A percentile compares a stretch with the other conserved stretches of the same genome.
These are phyloP conservation scores for Houttuynia cordata DNA, from an alignment of 164 flowering plant genomes.

Conservation along the genomic window DNA sequence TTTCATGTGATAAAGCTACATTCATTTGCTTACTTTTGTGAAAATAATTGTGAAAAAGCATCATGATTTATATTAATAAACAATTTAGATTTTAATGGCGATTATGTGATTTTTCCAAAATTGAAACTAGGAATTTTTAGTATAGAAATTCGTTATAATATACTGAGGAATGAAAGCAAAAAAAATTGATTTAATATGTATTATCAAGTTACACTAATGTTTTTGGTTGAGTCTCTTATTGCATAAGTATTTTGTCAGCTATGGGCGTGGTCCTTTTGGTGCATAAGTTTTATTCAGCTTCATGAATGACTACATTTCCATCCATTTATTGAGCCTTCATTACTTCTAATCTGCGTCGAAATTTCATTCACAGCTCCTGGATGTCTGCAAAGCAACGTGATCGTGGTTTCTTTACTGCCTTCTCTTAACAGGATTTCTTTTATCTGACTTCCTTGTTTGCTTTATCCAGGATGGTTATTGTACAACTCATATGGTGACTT, in stretches of 20 bases:
- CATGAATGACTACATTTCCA: no score
- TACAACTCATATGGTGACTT: conserved; percentile 1
- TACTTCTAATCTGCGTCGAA: no score
- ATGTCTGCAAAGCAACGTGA: not conserved
- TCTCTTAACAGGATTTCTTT: not conserved
- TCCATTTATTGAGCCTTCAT: no score
- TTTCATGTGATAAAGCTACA: not conserved
- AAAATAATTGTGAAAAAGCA: not conserved
- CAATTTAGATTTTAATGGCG: not conserved
- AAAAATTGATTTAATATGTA: no score
- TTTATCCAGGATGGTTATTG: conserved; percentile 7
- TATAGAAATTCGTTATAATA: no score
- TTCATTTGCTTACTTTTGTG: no score
- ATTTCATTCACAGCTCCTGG: no score
- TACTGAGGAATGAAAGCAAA: not conserved
- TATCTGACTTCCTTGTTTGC: not conserved
- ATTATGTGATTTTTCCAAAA: not conserved
- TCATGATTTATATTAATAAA: not conserved
- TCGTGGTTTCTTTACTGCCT: not conserved
- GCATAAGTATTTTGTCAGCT: no score
- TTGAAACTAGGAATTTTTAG: not conserved
- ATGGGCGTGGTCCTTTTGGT: no score
- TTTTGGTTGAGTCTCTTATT: no score
- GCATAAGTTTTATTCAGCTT: no score
- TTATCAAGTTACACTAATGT: no score